Conservation (phyloP, 306 rosid species). For the Biancaea sappan region DNA sequence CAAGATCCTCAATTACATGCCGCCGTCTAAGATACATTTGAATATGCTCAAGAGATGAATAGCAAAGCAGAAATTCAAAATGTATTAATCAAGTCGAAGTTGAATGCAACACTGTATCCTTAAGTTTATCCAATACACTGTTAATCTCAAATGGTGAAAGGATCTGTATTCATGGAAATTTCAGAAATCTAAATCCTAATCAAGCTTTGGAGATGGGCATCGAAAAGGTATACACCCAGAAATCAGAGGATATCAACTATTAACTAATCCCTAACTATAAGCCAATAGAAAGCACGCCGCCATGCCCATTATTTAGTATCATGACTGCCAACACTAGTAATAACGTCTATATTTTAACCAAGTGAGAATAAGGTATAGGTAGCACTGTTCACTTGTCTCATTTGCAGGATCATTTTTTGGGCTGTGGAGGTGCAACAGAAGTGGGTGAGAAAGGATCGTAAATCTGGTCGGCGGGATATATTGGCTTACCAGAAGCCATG, state of each 20-base stretch:
- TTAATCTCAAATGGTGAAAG: neutral
- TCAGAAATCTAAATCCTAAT: slow-evolving; percentile 1
- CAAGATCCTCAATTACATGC: neutral
- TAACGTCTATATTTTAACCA: neutral
- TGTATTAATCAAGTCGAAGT: neutral
- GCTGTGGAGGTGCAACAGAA: slow-evolving; percentile 52
- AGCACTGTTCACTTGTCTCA: slow-evolving; percentile 34
- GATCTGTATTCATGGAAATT: slow-evolving; percentile 16
- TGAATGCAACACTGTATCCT: slow-evolving; percentile 3
- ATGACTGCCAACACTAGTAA: slow-evolving; percentile 4
- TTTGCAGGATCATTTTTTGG: slow-evolving; percentile 45
- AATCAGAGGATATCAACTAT: slow-evolving; percentile 6
- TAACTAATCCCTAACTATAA: neutral
- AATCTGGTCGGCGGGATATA: slow-evolving; percentile 66
- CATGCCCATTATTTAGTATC: neutral
- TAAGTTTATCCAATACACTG: neutral
- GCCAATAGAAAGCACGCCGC: slow-evolving; percentile 15
- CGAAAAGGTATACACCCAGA: slow-evolving; percentile 17
- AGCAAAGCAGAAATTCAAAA: neutral
- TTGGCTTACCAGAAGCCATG: slow-evolving; percentile 49
- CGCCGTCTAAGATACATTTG: neutral
- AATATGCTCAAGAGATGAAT: neutral
- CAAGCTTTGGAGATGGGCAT: slow-evolving; percentile 17
- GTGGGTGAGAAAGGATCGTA: slow-evolving; percentile 97
- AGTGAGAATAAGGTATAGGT: neutral